Evolutionary conservation across 306 rosid genomes (phyloP), one percentile per base, ranked within the genome.

Genomic region (Pterocarpus santalinus): DNA sequence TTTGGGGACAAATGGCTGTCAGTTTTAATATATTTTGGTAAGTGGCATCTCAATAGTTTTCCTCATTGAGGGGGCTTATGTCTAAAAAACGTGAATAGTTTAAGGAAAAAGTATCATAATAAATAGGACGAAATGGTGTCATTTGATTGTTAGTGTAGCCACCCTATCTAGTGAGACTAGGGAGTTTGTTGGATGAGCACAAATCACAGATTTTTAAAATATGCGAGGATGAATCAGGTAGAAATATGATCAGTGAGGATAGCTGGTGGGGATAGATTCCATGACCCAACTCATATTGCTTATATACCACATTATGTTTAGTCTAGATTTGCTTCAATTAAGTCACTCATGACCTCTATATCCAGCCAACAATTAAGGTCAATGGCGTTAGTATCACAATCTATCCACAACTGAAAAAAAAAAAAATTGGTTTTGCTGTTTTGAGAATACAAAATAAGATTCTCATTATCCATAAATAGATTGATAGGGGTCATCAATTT

Each of bases 11-110:
- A 57, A 28, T 28, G 65, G 13, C 38, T 60, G 8, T 72, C 6
- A 22, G 28, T 22, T 22, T 44, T 55, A 9, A 5, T 56, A 36
- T 16, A 73, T 38, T 5, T 16, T 36, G 73, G 57, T 43, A 46
- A 69, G 28, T 71, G 32, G 77, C 65, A 53, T 72, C 44, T 75
- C 28, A 63, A 75, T 75, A 62, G 13, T 62, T 62, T 46, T 28
- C 41, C 16, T 28, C 17, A 15, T 58, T 41, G 58, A 14, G 14
- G 32, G 13, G 58, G 41, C 17, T 46, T 36, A 38, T 60, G 44
- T 12, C 79, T 74, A 14, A 74, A 39, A 8, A 58, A 7, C 6
- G 7, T 60, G 28, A 44, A 22, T 56, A 17, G 62, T 38, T 69
- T 41, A 43, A 8, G 8, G n/a, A 10, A n/a, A 15, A 7, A n/a